Evolutionary conservation across 169 alveolate species (phyloP).

Genomic region (Eimeria maxima): DNA sequence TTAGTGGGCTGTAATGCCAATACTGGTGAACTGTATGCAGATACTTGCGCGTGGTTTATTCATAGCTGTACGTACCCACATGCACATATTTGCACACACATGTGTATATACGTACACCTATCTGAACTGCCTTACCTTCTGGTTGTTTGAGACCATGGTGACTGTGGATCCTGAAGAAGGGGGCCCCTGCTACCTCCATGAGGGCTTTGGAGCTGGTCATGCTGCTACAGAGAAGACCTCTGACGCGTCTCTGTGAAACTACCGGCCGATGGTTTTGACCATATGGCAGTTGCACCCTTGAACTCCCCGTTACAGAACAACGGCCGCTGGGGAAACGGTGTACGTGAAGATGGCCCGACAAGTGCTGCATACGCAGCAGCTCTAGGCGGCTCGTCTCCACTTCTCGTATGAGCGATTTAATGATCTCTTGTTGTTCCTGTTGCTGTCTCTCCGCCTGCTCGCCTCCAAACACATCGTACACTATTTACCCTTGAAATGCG

Average conservation of each 20-base stretch:
- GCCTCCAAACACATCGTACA: background rate
- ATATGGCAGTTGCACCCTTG: background rate
- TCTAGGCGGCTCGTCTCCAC: slow-evolving; percentile 56
- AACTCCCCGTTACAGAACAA: background rate
- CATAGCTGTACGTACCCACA: background rate
- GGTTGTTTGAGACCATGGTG: background rate
- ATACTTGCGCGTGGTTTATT: background rate
- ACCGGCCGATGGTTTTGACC: background rate
- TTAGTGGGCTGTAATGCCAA: no score
- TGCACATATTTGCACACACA: background rate
- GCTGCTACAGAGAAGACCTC: background rate
- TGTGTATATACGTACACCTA: background rate
- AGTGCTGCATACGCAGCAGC: slow-evolving; percentile 70
- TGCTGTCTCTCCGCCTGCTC: slow-evolving; percentile 46
- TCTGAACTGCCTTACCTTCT: slow-evolving; percentile 10
- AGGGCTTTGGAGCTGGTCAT: background rate
- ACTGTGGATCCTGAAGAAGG: background rate
- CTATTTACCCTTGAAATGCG: background rate
- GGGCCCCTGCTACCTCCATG: background rate
- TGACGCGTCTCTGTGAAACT: background rate
- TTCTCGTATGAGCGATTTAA: slow-evolving; percentile 12
- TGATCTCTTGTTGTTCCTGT: slow-evolving; percentile 48
- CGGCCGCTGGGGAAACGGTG: slow-evolving; percentile 36
- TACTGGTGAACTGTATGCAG: background rate
- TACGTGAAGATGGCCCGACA: slow-evolving; percentile 20